phyloP scores from a whole-genome alignment of 805 yeast species.

The Candida hungchunana region DNA sequence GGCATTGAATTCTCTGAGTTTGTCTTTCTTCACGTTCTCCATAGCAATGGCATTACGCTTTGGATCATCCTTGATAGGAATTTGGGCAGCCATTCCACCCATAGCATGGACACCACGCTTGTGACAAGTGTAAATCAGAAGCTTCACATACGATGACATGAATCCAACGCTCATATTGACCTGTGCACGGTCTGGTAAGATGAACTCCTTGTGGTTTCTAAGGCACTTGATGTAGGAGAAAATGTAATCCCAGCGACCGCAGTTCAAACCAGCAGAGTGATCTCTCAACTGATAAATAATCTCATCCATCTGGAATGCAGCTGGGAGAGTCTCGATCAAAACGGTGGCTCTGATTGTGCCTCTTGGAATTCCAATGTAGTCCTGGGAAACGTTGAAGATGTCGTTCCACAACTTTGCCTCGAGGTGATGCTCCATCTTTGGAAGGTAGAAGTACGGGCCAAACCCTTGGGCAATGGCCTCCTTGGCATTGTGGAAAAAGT shows the following conservation, averaged over 20 bases:
- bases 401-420: constrained; percentile 85
- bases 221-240: constrained; percentile 74
- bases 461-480: constrained; percentile 58
- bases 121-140: constrained; percentile 70
- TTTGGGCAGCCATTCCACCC: constrained; percentile 91
- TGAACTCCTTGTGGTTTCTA: constrained; percentile 59
- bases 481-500: constrained; percentile 71
- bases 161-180: constrained; percentile 81
- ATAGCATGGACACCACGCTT: constrained; percentile 78
- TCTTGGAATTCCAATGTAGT: constrained; percentile 59
- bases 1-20: constrained; percentile 67
- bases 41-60: constrained; percentile 61
- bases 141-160: constrained; percentile 74
- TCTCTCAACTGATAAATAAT: constrained; percentile 71
- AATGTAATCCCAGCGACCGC: constrained; percentile 90
- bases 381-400: constrained; percentile 73
- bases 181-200: constrained; percentile 72
- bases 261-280: constrained; percentile 78
- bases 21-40: constrained; percentile 69
- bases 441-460: constrained; percentile 80
- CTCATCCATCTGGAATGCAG: constrained; percentile 84
- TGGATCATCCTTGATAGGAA: constrained; percentile 72
- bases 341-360: constrained; percentile 82
- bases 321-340: constrained; percentile 78
- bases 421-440: constrained; percentile 82